phyloP scores from a whole-genome alignment of 768 basidiomycete species.

The Trametes maxima region DNA sequence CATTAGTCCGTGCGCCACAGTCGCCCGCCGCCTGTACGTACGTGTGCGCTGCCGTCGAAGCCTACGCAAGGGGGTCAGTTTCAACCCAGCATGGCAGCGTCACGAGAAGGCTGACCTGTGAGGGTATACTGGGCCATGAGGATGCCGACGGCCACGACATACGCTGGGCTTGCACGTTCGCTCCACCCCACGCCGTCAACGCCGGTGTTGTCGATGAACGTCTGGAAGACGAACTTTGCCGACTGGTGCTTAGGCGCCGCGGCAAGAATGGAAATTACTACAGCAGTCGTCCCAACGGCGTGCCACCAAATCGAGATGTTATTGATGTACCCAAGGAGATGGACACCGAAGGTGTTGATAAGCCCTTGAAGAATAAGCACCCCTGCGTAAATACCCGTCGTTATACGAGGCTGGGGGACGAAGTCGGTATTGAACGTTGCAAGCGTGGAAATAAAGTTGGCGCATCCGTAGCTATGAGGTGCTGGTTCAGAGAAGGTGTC shows the following conservation, averaged over 20 bases:
- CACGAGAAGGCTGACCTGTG: slow-evolving; percentile 47
- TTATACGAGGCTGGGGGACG: slow-evolving; percentile 57
- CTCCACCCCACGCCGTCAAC: slow-evolving; percentile 58
- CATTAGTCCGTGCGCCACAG: neutral
- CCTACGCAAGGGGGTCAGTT: slow-evolving; percentile 39
- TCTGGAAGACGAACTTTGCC: slow-evolving; percentile 67
- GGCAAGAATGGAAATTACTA: slow-evolving; percentile 70
- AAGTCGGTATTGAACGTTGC: slow-evolving; percentile 62
- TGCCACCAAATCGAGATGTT: slow-evolving; percentile 79
- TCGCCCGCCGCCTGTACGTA: slow-evolving; percentile 33
- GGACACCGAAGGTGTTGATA: slow-evolving; percentile 77
- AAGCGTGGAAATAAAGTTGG: slow-evolving; percentile 67
- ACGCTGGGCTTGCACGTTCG: slow-evolving; percentile 64
- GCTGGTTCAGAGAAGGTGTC: neutral
- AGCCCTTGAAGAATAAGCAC: slow-evolving; percentile 68
- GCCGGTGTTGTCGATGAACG: slow-evolving; percentile 73
- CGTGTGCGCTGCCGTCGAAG: slow-evolving; percentile 76
- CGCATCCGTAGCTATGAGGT: slow-evolving; percentile 56
- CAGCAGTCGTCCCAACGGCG: slow-evolving; percentile 64
- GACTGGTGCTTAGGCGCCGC: slow-evolving; percentile 73
- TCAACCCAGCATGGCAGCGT: neutral
- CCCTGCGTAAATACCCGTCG: slow-evolving; percentile 70
- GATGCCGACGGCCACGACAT: slow-evolving; percentile 72
- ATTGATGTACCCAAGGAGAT: slow-evolving; percentile 64
- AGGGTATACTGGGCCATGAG: slow-evolving; percentile 79